Percentiles rank a stretch among this genome's conserved stretches.
Evolutionary conservation across 768 basidiomycete genomes (phyloP).

Genomic region (Calvatia gigantea): DNA sequence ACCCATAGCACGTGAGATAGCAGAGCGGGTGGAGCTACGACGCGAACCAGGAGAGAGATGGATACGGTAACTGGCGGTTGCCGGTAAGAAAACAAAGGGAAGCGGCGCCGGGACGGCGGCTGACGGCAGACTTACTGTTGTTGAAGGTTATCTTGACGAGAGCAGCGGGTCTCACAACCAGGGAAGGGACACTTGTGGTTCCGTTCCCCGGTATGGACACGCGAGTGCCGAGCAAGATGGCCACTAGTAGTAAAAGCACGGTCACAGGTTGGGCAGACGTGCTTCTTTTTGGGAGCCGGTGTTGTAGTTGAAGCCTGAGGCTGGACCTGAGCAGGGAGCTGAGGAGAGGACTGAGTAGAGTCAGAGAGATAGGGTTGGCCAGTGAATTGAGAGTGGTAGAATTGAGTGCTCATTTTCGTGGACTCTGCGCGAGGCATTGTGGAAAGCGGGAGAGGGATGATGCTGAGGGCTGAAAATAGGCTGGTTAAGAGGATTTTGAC

Average conservation of each 20-base stretch:
- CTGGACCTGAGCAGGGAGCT: conserved; percentile 24
- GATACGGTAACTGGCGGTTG: conserved; percentile 61
- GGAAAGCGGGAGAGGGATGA: conserved; percentile 11
- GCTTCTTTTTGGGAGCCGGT: conserved; percentile 37
- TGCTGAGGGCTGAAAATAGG: conserved; percentile 14
- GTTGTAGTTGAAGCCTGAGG: conserved; percentile 11
- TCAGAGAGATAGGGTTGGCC: conserved; percentile 24
- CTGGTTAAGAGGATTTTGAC: conserved; percentile 13
- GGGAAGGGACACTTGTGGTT: conserved; percentile 94
- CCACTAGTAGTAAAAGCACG: conserved; percentile 86
- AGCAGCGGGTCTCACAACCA: conserved; percentile 90
- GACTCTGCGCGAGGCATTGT: conserved; percentile 36
- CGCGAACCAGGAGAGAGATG: conserved; percentile 80
- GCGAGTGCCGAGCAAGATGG: conserved; percentile 83
- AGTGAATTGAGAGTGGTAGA: conserved; percentile 31
- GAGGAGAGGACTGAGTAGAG: conserved; percentile 23
- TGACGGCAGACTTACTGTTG: conserved; percentile 44
- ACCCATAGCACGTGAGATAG: conserved; percentile 41
- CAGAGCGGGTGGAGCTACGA: conserved; percentile 61
- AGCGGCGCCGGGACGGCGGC: not conserved
- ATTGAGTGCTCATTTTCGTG: conserved; percentile 23
- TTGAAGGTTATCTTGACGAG: conserved; percentile 83
- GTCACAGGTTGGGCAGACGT: conserved; percentile 70
- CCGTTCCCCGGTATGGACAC: conserved; percentile 88
- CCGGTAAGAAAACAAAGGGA: not conserved